Evolutionary conservation across 306 rosid genomes (phyloP).

Genomic region (Vicia villosa): DNA sequence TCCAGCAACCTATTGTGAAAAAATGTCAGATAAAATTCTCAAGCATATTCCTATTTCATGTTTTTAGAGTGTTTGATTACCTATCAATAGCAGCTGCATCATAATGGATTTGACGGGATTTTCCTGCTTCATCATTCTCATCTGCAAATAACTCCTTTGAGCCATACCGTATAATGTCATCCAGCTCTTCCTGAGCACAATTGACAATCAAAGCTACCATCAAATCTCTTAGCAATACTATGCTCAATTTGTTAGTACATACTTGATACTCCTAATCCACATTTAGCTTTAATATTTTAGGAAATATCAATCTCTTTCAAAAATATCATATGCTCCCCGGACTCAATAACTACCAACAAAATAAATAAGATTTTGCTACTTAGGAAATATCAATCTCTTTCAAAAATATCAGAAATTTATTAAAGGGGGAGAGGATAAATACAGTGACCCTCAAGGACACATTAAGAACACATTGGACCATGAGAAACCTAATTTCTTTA

Average conservation of each 20-base stretch:
- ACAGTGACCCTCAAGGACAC: slow-evolving; percentile 14
- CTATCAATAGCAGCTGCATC: slow-evolving; percentile 95
- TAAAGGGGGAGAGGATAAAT: not conserved
- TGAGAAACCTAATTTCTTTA: slow-evolving; percentile 13
- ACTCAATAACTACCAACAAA: slow-evolving; percentile 29
- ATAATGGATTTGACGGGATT: slow-evolving; percentile 97
- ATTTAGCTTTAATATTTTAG: slow-evolving; percentile 19
- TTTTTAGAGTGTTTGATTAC: slow-evolving; percentile 43
- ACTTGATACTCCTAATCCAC: slow-evolving; percentile 23
- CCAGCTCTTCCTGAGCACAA: slow-evolving; percentile 82
- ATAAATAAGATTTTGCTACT: not conserved
- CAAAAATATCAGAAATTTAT: slow-evolving; percentile 1
- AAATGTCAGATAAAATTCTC: slow-evolving; percentile 30
- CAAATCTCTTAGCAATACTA: slow-evolving; percentile 30
- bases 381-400: no score
- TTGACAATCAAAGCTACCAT: slow-evolving; percentile 36
- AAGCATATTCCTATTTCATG: slow-evolving; percentile 31
- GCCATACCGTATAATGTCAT: slow-evolving; percentile 95
- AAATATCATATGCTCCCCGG: slow-evolving; percentile 2
- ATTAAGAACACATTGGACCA: slow-evolving; percentile 9
- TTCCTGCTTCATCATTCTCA: slow-evolving; percentile 91
- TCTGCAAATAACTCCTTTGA: slow-evolving; percentile 97
- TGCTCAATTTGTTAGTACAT: slow-evolving; percentile 21
- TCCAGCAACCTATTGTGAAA: slow-evolving; percentile 72
- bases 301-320: slow-evolving; percentile 13